phyloP scores from a whole-genome alignment of 176 grass and related monocot species.

The Triticum urartu region DNA sequence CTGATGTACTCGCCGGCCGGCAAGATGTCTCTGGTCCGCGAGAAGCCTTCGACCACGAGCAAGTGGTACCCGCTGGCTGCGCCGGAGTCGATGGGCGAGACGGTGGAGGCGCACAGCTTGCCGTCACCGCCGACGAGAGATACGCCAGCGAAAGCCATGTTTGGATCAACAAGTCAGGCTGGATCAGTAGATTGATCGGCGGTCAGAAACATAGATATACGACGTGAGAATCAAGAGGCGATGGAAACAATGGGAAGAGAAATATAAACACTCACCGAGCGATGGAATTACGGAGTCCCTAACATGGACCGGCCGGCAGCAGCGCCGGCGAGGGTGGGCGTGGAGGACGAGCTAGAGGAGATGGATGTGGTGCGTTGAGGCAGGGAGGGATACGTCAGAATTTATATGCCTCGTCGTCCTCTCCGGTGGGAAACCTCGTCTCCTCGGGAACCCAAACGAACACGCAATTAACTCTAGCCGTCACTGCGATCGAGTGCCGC shows the following conservation, averaged over 20 bases:
- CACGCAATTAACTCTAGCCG: too few relatives aligned
- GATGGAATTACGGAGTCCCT: not conserved
- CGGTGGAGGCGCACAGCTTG: not conserved
- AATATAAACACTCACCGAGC: not conserved
- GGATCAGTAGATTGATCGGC: not conserved
- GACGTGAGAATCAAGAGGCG: not conserved
- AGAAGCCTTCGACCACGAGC: not conserved
- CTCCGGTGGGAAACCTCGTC: too few relatives aligned
- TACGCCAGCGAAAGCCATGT: not conserved
- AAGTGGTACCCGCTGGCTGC: not conserved
- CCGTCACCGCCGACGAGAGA: not conserved
- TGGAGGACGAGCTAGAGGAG: too few relatives aligned
- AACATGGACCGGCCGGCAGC: not conserved
- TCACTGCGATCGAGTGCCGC: too few relatives aligned
- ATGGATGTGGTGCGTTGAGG: too few relatives aligned
- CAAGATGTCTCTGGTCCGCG: not conserved
- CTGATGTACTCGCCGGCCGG: not conserved
- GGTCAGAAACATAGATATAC: not conserved
- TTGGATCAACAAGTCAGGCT: not conserved
- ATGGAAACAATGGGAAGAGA: not conserved
- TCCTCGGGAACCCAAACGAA: too few relatives aligned
- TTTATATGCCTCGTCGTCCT: too few relatives aligned
- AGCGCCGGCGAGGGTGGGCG: too few relatives aligned
- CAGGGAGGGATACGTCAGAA: too few relatives aligned
- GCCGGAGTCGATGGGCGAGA: not conserved